Conservation (phyloP, 345 rosid species). For the Salix suchowensis region DNA sequence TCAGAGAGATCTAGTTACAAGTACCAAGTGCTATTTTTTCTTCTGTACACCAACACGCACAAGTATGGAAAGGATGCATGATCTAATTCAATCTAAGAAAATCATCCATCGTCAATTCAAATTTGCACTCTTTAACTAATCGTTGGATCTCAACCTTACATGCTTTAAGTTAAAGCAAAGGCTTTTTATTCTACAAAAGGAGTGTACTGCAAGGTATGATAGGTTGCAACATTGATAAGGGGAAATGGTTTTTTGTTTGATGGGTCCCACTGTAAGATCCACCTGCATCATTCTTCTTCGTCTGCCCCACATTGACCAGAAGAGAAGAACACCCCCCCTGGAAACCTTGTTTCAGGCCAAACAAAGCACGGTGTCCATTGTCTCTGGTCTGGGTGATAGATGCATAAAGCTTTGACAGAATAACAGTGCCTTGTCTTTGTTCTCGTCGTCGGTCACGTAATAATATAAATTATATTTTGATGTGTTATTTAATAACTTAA, state of each 20-base stretch:
- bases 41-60: too few relatives aligned
- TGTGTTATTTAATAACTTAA: too few relatives aligned
- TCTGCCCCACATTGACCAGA: conserved; percentile 4
- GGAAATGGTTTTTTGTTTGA: background rate
- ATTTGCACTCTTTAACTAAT: background rate
- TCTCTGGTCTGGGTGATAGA: background rate
- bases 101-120: conserved; percentile 18
- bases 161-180: conserved; percentile 42
- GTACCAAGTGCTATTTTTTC: too few relatives aligned
- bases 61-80: background rate
- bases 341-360: background rate
- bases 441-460: fast-evolving
- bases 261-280: conserved; percentile 20
- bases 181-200: conserved; percentile 17
- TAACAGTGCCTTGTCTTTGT: too few relatives aligned
- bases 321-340: conserved; percentile 4
- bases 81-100: background rate
- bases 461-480: too few relatives aligned
- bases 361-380: background rate
- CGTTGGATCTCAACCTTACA: conserved; percentile 23
- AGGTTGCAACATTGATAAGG: conserved; percentile 11
- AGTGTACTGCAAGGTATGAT: conserved; percentile 35
- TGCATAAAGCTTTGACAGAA: background rate
- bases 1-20: too few relatives aligned
- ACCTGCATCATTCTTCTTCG: conserved; percentile 8